These are phyloP conservation scores for Apiospora malaysiana DNA, from an alignment of 2,329 filamentous ascomycete genomes.

Conservation along the genomic window DNA sequence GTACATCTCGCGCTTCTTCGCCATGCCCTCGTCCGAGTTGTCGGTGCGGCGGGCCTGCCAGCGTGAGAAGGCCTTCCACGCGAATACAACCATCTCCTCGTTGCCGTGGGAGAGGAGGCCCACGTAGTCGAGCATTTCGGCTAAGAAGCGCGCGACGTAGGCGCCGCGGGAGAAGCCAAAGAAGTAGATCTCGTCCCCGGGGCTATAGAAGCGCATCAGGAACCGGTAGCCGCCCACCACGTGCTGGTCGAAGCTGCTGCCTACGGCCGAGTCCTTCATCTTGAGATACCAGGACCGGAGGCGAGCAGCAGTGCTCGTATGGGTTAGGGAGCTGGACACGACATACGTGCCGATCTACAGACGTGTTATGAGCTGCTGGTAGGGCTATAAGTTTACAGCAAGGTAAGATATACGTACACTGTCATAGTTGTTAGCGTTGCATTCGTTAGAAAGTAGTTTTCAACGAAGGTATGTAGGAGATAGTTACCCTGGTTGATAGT, in stretches of 20 bases:
- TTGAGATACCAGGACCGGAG: constrained; percentile 72
- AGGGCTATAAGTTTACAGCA: not conserved
- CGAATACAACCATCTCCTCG: constrained; percentile 83
- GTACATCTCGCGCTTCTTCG: constrained; percentile 67
- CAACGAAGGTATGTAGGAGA: not conserved
- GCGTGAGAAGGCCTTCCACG: constrained; percentile 80
- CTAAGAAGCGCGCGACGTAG: constrained; percentile 76
- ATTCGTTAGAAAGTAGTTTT: no score
- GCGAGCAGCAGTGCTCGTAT: constrained; percentile 61
- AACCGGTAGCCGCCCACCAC: constrained; percentile 85
- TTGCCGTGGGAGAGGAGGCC: constrained; percentile 82
- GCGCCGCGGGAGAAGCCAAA: constrained; percentile 77
- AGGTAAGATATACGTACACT: not conserved
- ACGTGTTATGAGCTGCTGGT: constrained; percentile 61
- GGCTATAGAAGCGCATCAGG: constrained; percentile 74
- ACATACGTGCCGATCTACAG: constrained; percentile 77
- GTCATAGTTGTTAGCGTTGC: not conserved
- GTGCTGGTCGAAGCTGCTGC: constrained; percentile 81
- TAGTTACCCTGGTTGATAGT: constrained; percentile 20
- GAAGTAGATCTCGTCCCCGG: constrained; percentile 70
- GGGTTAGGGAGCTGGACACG: constrained; percentile 62
- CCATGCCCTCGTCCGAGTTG: constrained; percentile 49
- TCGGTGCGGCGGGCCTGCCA: constrained; percentile 67
- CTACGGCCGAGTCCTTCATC: constrained; percentile 79
- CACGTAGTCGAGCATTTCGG: constrained; percentile 85